Evolutionary conservation across 2,329 filamentous ascomycete species (phyloP).

Genomic region (Cladophialophora bantiana): DNA sequence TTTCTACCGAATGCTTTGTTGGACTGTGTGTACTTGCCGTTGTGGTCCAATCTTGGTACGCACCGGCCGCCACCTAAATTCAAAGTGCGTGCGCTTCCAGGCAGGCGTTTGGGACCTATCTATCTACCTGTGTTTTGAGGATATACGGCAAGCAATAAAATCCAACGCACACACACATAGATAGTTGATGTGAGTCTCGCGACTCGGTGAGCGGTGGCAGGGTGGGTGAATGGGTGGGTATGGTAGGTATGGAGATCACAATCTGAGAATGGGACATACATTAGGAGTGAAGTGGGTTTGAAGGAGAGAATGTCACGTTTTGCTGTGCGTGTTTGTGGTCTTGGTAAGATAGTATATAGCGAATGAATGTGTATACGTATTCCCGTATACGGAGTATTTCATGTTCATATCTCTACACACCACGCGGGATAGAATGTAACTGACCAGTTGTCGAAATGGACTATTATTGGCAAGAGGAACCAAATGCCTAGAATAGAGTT

Average conservation of each 20-base stretch:
- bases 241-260: background rate
- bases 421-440: too few species aligned
- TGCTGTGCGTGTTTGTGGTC: background rate
- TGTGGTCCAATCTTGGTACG: too few species aligned
- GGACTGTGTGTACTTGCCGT: background rate
- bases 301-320: too few species aligned
- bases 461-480: too few species aligned
- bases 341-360: background rate
- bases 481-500: too few species aligned
- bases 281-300: background rate
- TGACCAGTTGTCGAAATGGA: too few species aligned
- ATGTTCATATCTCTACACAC: too few species aligned
- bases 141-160: constrained; percentile 8
- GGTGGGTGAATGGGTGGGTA: background rate
- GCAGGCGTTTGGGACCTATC: background rate
- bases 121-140: background rate
- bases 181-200: constrained; percentile 9
- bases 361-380: background rate
- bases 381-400: too few species aligned
- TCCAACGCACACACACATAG: background rate
- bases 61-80: background rate
- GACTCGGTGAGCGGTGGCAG: constrained; percentile 7
- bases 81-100: background rate
- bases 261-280: background rate
- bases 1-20: constrained; percentile 3